Conservation (phyloP, 805 yeast species). For the Cyberlindnera xylosilytica region DNA sequence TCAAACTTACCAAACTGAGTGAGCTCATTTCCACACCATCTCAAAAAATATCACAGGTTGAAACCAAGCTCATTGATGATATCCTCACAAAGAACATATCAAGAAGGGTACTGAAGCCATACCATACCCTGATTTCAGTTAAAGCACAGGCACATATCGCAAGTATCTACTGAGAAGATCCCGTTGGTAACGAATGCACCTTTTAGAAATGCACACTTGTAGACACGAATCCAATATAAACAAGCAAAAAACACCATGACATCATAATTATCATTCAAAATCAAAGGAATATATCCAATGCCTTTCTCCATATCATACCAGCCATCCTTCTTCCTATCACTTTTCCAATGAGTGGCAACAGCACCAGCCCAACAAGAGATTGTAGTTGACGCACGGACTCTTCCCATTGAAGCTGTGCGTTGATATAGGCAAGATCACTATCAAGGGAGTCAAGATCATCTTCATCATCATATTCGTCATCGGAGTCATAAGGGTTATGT, state of each 20-base stretch:
- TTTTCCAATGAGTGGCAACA: slow-evolving; percentile 67
- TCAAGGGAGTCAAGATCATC: slow-evolving; percentile 20
- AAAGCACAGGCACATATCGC: slow-evolving; percentile 13
- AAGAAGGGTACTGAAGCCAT: slow-evolving; percentile 20
- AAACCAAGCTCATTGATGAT: slow-evolving; percentile 20
- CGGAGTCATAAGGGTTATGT: neutral
- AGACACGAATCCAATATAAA: too few species aligned
- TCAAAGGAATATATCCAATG: slow-evolving; percentile 20
- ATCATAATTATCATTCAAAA: neutral
- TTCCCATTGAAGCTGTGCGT: slow-evolving; percentile 74
- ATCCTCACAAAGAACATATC: slow-evolving; percentile 21
- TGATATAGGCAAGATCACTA: slow-evolving; percentile 28
- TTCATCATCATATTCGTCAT: slow-evolving; percentile 13
- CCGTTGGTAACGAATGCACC: too few species aligned
- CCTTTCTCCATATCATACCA: slow-evolving; percentile 28
- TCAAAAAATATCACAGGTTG: slow-evolving; percentile 7
- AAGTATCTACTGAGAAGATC: slow-evolving; percentile 5
- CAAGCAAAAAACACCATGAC: neutral
- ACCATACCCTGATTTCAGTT: slow-evolving; percentile 16
- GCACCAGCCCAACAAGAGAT: slow-evolving; percentile 53
- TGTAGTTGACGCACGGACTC: slow-evolving; percentile 59
- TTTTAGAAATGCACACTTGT: too few species aligned
- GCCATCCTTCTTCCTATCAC: slow-evolving; percentile 62
- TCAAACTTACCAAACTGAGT: slow-evolving; percentile 13
- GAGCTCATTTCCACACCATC: slow-evolving; percentile 5